These are phyloP conservation scores for Crucibulum laeve DNA, from an alignment of 768 basidiomycete genomes.

Conservation along the genomic window DNA sequence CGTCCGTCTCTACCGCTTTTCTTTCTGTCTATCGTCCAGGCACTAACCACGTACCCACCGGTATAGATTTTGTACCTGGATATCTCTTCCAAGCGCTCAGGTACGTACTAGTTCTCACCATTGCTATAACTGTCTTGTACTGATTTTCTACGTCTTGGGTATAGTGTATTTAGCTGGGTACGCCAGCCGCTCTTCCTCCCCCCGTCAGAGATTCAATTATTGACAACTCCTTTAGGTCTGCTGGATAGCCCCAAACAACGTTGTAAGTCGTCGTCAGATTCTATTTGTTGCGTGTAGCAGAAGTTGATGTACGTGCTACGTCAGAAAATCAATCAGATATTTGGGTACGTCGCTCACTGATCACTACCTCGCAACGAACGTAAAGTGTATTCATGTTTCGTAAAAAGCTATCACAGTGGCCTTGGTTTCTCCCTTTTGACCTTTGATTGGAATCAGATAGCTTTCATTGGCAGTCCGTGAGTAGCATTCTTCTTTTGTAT, in stretches of 20 bases:
- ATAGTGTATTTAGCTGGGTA: constrained; percentile 49
- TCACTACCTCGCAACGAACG: not conserved
- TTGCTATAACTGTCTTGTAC: not conserved
- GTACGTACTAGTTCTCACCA: constrained; percentile 25
- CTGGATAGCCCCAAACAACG: constrained; percentile 59
- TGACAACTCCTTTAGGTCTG: constrained; percentile 39
- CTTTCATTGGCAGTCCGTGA: constrained; percentile 63
- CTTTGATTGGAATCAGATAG: constrained; percentile 67
- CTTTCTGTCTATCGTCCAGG: not conserved
- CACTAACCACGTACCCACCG: not conserved
- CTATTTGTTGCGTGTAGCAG: not conserved
- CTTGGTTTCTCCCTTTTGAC: constrained; percentile 49
- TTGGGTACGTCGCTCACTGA: constrained; percentile 35
- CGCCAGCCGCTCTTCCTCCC: no score
- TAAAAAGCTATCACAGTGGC: constrained; percentile 40
- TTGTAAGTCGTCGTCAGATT: constrained; percentile 36
- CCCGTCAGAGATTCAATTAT: not conserved
- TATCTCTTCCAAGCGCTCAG: constrained; percentile 59
- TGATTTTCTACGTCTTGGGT: constrained; percentile 2
- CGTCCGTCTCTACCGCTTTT: constrained; percentile 10
- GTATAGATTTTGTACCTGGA: constrained; percentile 54
- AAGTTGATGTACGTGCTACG: not conserved
- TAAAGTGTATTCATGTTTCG: not conserved
- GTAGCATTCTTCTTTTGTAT: constrained; percentile 17
- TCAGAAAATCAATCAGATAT: constrained; percentile 54